A percentile compares a stretch with the other conserved stretches of the same genome.
Conservation (phyloP, 352 stramenopile species). For the Pythium insidiosum region DNA sequence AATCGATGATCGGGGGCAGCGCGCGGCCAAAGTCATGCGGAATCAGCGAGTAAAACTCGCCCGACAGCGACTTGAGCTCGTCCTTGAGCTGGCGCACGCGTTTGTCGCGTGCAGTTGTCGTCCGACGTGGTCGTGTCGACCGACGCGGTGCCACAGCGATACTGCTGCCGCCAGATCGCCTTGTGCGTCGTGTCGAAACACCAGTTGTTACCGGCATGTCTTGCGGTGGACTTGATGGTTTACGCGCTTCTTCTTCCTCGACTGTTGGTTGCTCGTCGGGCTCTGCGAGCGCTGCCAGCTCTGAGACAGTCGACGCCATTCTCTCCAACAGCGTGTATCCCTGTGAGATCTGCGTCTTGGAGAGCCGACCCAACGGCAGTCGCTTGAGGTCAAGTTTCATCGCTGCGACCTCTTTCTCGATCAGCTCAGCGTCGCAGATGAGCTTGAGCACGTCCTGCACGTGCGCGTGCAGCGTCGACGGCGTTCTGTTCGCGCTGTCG, state of each 20-base stretch:
- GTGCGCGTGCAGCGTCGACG: conserved; percentile 10
- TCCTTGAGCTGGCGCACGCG: conserved; percentile 12
- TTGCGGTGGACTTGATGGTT: conserved; percentile 13
- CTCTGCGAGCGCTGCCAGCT: conserved; percentile 25
- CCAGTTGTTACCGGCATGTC: conserved; percentile 4
- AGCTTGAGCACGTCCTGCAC: conserved; percentile 19
- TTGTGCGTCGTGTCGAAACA: conserved; percentile 1
- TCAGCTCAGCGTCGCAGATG: conserved; percentile 25
- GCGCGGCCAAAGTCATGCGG: conserved; percentile 57
- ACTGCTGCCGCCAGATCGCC: background rate
- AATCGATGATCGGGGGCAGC: conserved; percentile 38
- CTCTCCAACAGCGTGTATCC: conserved; percentile 47
- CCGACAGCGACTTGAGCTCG: conserved; percentile 44
- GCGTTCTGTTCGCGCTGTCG: too few species aligned
- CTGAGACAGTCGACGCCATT: conserved; percentile 29
- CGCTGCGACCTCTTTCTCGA: conserved; percentile 20
- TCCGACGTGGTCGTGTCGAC: conserved; percentile 13
- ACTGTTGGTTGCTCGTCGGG: background rate
- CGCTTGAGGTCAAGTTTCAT: conserved; percentile 29
- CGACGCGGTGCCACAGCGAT: conserved; percentile 1
- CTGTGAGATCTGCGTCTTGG: conserved; percentile 51
- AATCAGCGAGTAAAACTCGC: conserved; percentile 65
- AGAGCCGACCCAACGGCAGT: conserved; percentile 24
- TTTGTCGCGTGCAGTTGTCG: conserved; percentile 9
- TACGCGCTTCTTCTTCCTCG: background rate